phyloP scores from a whole-genome alignment of 192 early-diverging fungal genomes.

The Diversispora epigaea region DNA sequence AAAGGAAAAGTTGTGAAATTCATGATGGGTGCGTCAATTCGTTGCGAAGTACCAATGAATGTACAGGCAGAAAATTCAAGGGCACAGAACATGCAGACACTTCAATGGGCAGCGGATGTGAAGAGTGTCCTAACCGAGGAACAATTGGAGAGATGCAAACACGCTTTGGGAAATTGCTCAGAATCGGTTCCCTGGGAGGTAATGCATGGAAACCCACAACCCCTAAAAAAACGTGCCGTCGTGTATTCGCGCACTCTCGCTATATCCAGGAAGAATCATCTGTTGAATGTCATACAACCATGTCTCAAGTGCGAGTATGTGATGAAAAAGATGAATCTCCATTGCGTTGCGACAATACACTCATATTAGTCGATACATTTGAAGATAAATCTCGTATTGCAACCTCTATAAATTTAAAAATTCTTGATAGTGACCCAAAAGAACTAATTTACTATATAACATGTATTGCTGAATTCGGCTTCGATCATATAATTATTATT shows the following conservation, averaged over 20 bases:
- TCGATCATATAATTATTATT: conserved; percentile 25
- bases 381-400: conserved; percentile 27
- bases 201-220: neutral
- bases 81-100: conserved; percentile 11
- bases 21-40: conserved; percentile 25
- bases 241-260: conserved; percentile 23
- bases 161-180: conserved; percentile 24
- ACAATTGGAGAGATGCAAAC: conserved; percentile 11
- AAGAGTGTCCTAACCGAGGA: conserved; percentile 15
- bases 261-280: conserved; percentile 9
- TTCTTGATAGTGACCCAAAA: conserved; percentile 26
- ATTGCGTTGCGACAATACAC: conserved; percentile 16
- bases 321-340: conserved; percentile 18
- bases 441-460: conserved; percentile 26
- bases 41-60: conserved; percentile 1
- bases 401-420: conserved; percentile 3
- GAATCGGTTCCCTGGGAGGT: conserved; percentile 20
- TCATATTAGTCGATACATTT: conserved; percentile 27
- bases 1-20: conserved; percentile 25
- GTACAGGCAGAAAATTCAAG: conserved; percentile 20
- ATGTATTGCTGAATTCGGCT: conserved; percentile 24
- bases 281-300: conserved; percentile 17
- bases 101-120: conserved; percentile 2
- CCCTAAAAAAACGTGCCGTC: conserved; percentile 20
- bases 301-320: conserved; percentile 26